Percentiles rank a stretch among this genome's conserved stretches.
Conservation (phyloP, 2,329 filamentous ascomycete genomes). For the Ophiocordyceps sinensis region DNA sequence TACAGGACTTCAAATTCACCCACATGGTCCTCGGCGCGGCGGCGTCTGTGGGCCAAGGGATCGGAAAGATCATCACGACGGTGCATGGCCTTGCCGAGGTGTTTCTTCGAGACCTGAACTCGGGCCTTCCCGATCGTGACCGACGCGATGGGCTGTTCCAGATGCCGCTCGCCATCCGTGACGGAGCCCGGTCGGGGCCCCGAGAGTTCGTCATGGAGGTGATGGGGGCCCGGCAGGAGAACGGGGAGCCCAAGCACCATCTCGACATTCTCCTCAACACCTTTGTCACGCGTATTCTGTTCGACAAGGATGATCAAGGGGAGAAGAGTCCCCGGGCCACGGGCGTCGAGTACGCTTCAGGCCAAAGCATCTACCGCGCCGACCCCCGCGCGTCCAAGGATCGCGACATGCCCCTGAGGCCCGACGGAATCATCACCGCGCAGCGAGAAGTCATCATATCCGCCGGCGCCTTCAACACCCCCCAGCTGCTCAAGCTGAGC, state of each 20-base stretch:
- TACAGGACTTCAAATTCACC: conserved; percentile 37
- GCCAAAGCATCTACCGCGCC: conserved; percentile 25
- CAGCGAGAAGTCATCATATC: conserved; percentile 31
- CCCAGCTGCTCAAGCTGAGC: conserved; percentile 30
- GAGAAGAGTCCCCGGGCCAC: conserved; percentile 18
- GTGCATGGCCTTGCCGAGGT: conserved; percentile 19
- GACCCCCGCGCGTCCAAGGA: conserved; percentile 19
- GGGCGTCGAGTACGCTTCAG: conserved; percentile 27
- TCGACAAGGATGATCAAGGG: conserved; percentile 11
- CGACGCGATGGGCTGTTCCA: conserved; percentile 23
- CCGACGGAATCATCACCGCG: conserved; percentile 12
- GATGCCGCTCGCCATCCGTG: conserved; percentile 30
- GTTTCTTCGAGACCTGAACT: conserved; percentile 34
- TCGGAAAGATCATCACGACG: conserved; percentile 4
- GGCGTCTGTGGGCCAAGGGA: conserved; percentile 15
- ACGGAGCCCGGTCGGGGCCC: conserved; percentile 27
- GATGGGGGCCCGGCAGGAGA: conserved; percentile 8
- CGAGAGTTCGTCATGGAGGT: conserved; percentile 30
- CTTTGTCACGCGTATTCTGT: conserved; percentile 20
- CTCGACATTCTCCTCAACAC: conserved; percentile 10
- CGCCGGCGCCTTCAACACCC: conserved; percentile 31
- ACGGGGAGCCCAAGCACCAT: conserved; percentile 3
- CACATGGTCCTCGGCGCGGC: conserved; percentile 9
- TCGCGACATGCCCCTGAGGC: conserved; percentile 2
- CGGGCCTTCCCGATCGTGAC: conserved; percentile 28